Evolutionary conservation across 2,329 filamentous ascomycete species (phyloP).

Genomic region (Tolypocladium endophyticum): DNA sequence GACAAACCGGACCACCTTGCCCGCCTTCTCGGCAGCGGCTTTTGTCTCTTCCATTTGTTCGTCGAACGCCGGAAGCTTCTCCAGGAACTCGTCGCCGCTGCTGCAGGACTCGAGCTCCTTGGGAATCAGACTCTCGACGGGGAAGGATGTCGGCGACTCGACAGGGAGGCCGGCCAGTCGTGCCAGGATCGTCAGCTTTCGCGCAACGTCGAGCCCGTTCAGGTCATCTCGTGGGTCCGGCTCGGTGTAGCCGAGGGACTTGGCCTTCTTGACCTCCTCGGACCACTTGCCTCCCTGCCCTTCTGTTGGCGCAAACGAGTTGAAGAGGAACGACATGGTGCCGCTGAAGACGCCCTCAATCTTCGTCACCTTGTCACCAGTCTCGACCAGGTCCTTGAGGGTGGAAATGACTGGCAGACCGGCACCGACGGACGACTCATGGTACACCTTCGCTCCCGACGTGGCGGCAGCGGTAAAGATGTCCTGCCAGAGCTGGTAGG

Average conservation of each 20-base stretch:
- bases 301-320: slow-evolving; percentile 79
- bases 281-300: slow-evolving; percentile 74
- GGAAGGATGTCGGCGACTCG: slow-evolving; percentile 77
- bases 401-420: slow-evolving; percentile 91
- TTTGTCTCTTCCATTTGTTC: slow-evolving; percentile 83
- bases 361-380: slow-evolving; percentile 80
- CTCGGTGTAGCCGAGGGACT: slow-evolving; percentile 86
- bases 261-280: slow-evolving; percentile 82
- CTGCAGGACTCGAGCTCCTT: slow-evolving; percentile 67
- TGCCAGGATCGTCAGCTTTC: slow-evolving; percentile 91
- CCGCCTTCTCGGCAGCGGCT: slow-evolving; percentile 70
- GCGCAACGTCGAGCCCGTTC: slow-evolving; percentile 83
- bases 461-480: slow-evolving; percentile 68
- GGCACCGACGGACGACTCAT: slow-evolving; percentile 90
- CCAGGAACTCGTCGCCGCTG: slow-evolving; percentile 78
- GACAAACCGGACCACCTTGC: slow-evolving; percentile 89
- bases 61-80: slow-evolving; percentile 72
- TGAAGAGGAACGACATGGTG: slow-evolving; percentile 97
- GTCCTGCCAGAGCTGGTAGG: slow-evolving; percentile 70
- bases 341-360: slow-evolving; percentile 97
- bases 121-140: slow-evolving; percentile 88
- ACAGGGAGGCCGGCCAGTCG: slow-evolving; percentile 74
- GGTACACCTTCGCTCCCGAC: slow-evolving; percentile 75
- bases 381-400: slow-evolving; percentile 85
- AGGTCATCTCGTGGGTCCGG: slow-evolving; percentile 79